Evolutionary conservation across 352 stramenopile species (phyloP).

Genomic region (Phytophthora boehmeriae): DNA sequence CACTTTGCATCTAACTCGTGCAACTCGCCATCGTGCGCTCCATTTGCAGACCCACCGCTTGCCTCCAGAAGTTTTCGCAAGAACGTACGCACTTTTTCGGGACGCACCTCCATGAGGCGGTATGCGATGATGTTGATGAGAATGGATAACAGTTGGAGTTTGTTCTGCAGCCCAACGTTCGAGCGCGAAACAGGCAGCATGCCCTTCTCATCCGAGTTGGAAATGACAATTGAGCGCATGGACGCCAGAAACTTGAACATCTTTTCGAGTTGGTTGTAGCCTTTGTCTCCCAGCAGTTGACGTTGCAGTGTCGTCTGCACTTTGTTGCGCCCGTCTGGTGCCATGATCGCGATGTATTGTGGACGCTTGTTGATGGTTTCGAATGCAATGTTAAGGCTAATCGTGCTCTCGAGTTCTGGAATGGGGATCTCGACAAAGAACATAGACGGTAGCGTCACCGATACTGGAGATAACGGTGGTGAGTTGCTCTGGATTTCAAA

Average conservation of each 20-base stretch:
- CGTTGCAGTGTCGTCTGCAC: slow-evolving; percentile 59
- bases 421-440: slow-evolving; percentile 87
- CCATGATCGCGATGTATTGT: slow-evolving; percentile 84
- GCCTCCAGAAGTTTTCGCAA: slow-evolving; percentile 53
- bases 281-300: slow-evolving; percentile 82
- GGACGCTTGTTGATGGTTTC: slow-evolving; percentile 77
- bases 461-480: slow-evolving; percentile 45
- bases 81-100: slow-evolving; percentile 59
- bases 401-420: slow-evolving; percentile 63
- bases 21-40: slow-evolving; percentile 32
- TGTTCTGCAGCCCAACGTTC: slow-evolving; percentile 84
- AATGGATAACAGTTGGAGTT: slow-evolving; percentile 81
- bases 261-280: slow-evolving; percentile 88
- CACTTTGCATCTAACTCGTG: slow-evolving; percentile 42
- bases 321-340: slow-evolving; percentile 25
- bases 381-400: slow-evolving; percentile 88
- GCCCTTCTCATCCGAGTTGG: slow-evolving; percentile 36
- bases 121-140: slow-evolving; percentile 86
- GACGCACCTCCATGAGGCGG: slow-evolving; percentile 71
- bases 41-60: slow-evolving; percentile 30
- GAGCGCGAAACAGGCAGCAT: slow-evolving; percentile 45
- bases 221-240: slow-evolving; percentile 78
- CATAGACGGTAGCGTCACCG: slow-evolving; percentile 69
- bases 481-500: slow-evolving; percentile 66
- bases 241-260: slow-evolving; percentile 86